Conservation (phyloP, 495 filamentous ascomycete genomes). For the Lasiosphaeris hirsuta region DNA sequence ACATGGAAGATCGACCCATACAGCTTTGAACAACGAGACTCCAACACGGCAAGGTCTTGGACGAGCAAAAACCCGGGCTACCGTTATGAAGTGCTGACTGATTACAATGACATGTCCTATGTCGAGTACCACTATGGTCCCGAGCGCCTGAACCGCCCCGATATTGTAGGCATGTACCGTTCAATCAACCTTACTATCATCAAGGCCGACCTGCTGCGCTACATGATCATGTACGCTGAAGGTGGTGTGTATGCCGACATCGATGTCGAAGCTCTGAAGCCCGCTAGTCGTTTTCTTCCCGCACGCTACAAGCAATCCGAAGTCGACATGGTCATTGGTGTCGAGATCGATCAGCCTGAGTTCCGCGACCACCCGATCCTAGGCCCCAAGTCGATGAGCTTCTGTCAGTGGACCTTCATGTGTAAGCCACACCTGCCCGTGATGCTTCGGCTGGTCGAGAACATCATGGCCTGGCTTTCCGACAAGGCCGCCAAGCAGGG, state of each 20-base stretch:
- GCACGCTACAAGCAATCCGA: slow-evolving; percentile 40
- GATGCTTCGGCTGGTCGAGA: slow-evolving; percentile 56
- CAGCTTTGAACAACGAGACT: slow-evolving; percentile 52
- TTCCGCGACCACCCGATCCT: slow-evolving; percentile 58
- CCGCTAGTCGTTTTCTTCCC: slow-evolving; percentile 48
- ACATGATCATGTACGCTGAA: slow-evolving; percentile 53
- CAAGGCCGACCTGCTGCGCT: slow-evolving; percentile 55
- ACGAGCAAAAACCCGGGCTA: slow-evolving; percentile 52
- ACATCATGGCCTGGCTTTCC: slow-evolving; percentile 55
- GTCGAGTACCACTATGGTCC: slow-evolving; percentile 55
- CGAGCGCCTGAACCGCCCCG: slow-evolving; percentile 50
- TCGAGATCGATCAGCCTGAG: slow-evolving; percentile 60
- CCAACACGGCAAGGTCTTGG: slow-evolving; percentile 51
- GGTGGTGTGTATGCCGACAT: slow-evolving; percentile 56
- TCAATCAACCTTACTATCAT: slow-evolving; percentile 55
- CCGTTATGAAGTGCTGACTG: slow-evolving; percentile 61
- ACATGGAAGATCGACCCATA: slow-evolving; percentile 59
- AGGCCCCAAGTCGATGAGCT: slow-evolving; percentile 55
- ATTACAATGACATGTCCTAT: slow-evolving; percentile 53
- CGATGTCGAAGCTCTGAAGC: slow-evolving; percentile 50
- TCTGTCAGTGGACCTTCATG: slow-evolving; percentile 67
- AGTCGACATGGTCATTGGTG: slow-evolving; percentile 58
- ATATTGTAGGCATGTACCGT: slow-evolving; percentile 55
- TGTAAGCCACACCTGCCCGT: slow-evolving; percentile 55
- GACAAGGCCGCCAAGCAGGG: slow-evolving; percentile 47